A percentile compares a stretch with the other conserved stretches of the same genome.
Conservation (phyloP, 2,329 filamentous ascomycete species). For the Ophiostoma tasmaniense region DNA sequence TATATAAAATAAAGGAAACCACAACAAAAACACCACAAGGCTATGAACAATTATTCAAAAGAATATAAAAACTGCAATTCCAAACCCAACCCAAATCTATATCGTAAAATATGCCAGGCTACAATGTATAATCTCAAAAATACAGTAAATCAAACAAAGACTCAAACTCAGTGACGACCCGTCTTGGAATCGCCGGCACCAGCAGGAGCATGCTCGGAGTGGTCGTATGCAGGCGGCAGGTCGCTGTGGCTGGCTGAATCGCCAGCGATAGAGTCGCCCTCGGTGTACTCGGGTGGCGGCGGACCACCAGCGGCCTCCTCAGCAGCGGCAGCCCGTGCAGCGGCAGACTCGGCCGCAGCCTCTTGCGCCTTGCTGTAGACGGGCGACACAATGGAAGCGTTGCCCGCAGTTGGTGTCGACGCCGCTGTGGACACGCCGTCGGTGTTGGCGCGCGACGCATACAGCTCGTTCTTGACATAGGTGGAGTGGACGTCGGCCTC, state of each 20-base stretch:
- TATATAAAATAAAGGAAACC: no score
- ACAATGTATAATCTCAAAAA: neutral
- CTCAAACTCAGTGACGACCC: neutral
- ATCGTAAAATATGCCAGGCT: neutral
- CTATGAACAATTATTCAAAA: neutral
- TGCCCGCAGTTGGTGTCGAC: neutral
- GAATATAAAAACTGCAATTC: neutral
- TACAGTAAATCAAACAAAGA: neutral
- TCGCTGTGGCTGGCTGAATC: constrained; percentile 16
- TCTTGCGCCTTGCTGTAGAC: constrained; percentile 19
- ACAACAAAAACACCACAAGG: neutral
- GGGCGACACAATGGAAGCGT: neutral
- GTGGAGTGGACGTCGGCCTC: constrained; percentile 17
- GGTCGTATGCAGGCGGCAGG: constrained; percentile 27
- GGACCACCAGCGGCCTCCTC: constrained; percentile 6
- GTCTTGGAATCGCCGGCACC: constrained; percentile 21
- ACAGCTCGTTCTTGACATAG: constrained; percentile 10
- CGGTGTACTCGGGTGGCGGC: constrained; percentile 25
- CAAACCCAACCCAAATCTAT: neutral
- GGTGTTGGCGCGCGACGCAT: neutral
- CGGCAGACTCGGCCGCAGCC: constrained; percentile 21
- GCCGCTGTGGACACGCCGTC: neutral
- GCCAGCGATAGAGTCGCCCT: constrained; percentile 6
- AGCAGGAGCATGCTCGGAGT: constrained; percentile 20
- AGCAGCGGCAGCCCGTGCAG: constrained; percentile 22